These are phyloP conservation scores for Tulasnella sp. DNA, from an alignment of 768 basidiomycete genomes.

Conservation along the genomic window DNA sequence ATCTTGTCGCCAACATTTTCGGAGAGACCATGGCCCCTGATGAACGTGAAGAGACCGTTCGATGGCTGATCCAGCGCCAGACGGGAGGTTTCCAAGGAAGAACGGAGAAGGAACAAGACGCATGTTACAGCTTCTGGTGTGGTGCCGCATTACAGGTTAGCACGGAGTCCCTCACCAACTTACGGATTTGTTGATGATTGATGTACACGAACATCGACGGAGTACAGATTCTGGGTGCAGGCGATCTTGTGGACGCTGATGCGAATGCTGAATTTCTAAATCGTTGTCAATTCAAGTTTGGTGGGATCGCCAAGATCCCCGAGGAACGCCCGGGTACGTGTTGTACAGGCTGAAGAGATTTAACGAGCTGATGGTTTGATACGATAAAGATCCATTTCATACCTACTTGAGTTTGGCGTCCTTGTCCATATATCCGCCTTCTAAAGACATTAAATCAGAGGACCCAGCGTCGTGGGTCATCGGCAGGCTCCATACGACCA, in stretches of 20 bases:
- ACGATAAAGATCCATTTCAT: conserved; percentile 73
- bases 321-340: conserved; percentile 63
- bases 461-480: conserved; percentile 41
- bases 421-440: conserved; percentile 52
- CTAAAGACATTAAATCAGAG: background rate
- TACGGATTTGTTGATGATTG: background rate
- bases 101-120: conserved; percentile 77
- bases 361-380: background rate
- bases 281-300: conserved; percentile 74
- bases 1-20: conserved; percentile 21
- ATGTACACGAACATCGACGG: background rate
- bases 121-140: conserved; percentile 97
- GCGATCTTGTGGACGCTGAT: conserved; percentile 42
- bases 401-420: conserved; percentile 86
- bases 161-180: conserved; percentile 11
- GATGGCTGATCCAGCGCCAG: conserved; percentile 74
- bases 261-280: conserved; percentile 55
- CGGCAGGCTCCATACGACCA: conserved; percentile 47
- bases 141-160: conserved; percentile 66
- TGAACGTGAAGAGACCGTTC: conserved; percentile 45
- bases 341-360: background rate
- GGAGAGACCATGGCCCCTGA: conserved; percentile 25
- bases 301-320: conserved; percentile 79
- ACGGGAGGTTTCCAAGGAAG: conserved; percentile 81
- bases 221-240: conserved; percentile 69